Evolutionary conservation across 805 yeast genomes (phyloP), one percentile per base, ranked within the genome.

Genomic region (Debaryomyces tyrocola): DNA sequence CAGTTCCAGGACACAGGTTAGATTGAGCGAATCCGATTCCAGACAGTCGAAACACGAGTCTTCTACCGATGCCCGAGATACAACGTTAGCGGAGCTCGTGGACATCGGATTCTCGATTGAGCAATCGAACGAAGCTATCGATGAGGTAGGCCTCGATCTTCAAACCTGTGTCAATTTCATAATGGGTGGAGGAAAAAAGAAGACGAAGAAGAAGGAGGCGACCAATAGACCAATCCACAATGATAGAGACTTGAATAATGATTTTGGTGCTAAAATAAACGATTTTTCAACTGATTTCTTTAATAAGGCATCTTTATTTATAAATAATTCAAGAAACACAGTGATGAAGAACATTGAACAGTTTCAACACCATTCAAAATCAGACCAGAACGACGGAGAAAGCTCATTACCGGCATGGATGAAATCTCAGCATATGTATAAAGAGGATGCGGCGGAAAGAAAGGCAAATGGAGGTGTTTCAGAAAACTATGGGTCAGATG

Each of bases 61-160:
- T 6, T 6, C 27, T 7, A 33, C 18, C 4, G 58, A 47, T 33
- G 60, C 59, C 7, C 61, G 63, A 38, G 87, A 83, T 52, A 67
- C 67, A 36, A 73, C 81, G 1, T 59, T 87, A 14, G 92, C 92
- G 0, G 87, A 82, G 53, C 69, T 88, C 37, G 64, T 87, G 2
- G 94, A 88, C 48, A 89, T 89, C 82, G 96, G 96, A 2, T 89
- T 89, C 56, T 64, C 84, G 1, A 67, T 78, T 0, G 83, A 80
- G 1, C 78, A 74, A 43, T 82, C 94, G 4, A 75, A 73, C 20
- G 64, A 67, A 2, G 95, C 95, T 0, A 70, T 89, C 33, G 74
- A 65, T 6, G 65, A 70, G 39, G 79, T 84, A 0, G 88, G 90
- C 0, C 59, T 74, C 5, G 80, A 85, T 53, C 69, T 87, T 7